These are phyloP conservation scores for Hypoxylon intermedium DNA, from an alignment of 495 filamentous ascomycete genomes.

Conservation along the genomic window DNA sequence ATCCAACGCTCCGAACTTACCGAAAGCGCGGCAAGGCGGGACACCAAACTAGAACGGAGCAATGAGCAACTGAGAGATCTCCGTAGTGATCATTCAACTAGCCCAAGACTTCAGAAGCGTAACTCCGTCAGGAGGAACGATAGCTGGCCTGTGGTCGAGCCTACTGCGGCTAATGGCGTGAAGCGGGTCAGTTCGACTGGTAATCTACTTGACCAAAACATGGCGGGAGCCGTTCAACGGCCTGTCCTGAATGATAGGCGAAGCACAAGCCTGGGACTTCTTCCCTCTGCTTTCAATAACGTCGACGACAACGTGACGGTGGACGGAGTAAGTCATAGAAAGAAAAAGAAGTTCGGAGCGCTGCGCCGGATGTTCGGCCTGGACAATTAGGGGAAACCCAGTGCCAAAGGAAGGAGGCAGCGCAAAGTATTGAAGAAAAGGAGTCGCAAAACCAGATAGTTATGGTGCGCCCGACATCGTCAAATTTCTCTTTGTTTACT, in stretches of 20 bases:
- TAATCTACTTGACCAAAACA: slow-evolving; percentile 35
- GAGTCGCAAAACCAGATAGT: slow-evolving; percentile 17
- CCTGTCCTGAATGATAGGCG: slow-evolving; percentile 20
- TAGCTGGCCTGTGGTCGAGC: slow-evolving; percentile 27
- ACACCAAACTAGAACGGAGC: slow-evolving; percentile 60
- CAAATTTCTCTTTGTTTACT: slow-evolving; percentile 26
- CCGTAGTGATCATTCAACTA: slow-evolving; percentile 27
- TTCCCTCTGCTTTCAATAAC: slow-evolving; percentile 8
- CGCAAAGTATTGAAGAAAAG: slow-evolving; percentile 37
- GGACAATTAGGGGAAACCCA: slow-evolving; percentile 50
- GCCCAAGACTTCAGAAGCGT: slow-evolving; percentile 47
- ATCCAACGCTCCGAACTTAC: slow-evolving; percentile 51
- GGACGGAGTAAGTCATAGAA: slow-evolving; percentile 49
- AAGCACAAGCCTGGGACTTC: slow-evolving; percentile 32
- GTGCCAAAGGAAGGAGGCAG: slow-evolving; percentile 16
- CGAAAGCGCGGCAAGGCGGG: slow-evolving; percentile 58
- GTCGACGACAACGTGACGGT: slow-evolving; percentile 37
- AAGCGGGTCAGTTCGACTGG: slow-evolving; percentile 40
- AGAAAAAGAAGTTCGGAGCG: slow-evolving; percentile 67
- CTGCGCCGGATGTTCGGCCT: slow-evolving; percentile 65
- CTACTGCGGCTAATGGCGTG: slow-evolving; percentile 12
- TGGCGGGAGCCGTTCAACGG: slow-evolving; percentile 6
- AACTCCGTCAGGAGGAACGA: slow-evolving; percentile 21
- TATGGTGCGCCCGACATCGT: slow-evolving; percentile 21
- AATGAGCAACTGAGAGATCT: slow-evolving; percentile 48